Evolutionary conservation across 2,329 filamentous ascomycete species (phyloP).

Genomic region (Ustulina deusta): DNA sequence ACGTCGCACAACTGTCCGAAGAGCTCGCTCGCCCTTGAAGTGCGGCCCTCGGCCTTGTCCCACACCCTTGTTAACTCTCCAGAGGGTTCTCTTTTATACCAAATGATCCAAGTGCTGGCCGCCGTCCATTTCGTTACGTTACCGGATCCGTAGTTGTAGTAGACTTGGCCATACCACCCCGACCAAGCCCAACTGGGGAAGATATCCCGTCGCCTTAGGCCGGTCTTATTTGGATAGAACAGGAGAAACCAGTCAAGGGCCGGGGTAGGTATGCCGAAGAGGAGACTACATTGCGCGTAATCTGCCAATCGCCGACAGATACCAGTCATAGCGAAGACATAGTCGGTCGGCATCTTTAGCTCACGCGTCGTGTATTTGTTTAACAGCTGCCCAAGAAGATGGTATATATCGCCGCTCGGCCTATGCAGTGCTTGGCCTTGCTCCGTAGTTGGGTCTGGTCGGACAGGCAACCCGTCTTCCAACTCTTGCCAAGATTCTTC

Average conservation of each 20-base stretch:
- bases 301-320: constrained; percentile 40
- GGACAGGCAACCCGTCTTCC: constrained; percentile 35
- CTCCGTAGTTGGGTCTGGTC: constrained; percentile 31
- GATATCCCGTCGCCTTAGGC: constrained; percentile 33
- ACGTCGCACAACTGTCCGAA: constrained; percentile 36
- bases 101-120: constrained; percentile 40
- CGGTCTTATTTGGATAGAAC: constrained; percentile 38
- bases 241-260: constrained; percentile 43
- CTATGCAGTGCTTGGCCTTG: constrained; percentile 38
- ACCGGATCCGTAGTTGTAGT: constrained; percentile 39
- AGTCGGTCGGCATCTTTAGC: constrained; percentile 36
- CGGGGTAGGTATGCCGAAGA: constrained; percentile 39
- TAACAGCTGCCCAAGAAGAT: constrained; percentile 40
- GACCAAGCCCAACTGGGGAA: constrained; percentile 44
- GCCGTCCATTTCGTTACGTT: constrained; percentile 38
- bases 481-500: constrained; percentile 37
- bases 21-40: constrained; percentile 30
- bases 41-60: constrained; percentile 20
- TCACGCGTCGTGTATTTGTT: constrained; percentile 42
- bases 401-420: constrained; percentile 40
- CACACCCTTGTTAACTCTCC: constrained; percentile 29
- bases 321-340: constrained; percentile 40
- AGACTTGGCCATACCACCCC: constrained; percentile 39
- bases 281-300: constrained; percentile 37
- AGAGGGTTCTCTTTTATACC: constrained; percentile 36